A percentile compares a stretch with the other conserved stretches of the same genome.
Conservation (phyloP, 1,284 basidiomycete genomes). For the Heliocybe sulcata region DNA sequence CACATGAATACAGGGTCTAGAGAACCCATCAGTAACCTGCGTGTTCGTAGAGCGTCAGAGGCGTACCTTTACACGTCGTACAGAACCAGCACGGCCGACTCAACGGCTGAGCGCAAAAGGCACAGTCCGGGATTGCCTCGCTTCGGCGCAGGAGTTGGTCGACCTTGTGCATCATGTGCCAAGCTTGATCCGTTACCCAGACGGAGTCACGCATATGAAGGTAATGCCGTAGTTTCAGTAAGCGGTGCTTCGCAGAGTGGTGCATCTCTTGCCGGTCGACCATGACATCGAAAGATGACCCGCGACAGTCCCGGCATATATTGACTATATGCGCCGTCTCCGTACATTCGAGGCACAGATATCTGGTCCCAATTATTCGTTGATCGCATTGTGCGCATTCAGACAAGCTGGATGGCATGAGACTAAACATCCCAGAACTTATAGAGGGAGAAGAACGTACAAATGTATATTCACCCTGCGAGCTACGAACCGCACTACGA, state of each 20-base stretch:
- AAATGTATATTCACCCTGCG: not conserved
- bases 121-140: not conserved
- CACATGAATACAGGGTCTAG: not conserved
- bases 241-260: not conserved
- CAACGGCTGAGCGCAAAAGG: not conserved
- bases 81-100: not conserved
- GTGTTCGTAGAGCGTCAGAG: not conserved
- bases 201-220: not conserved
- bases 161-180: not conserved
- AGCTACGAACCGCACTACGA: not conserved
- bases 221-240: not conserved
- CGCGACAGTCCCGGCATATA: not conserved
- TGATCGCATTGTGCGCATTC: not conserved
- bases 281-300: not conserved
- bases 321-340: not conserved
- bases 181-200: not conserved
- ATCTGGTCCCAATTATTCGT: not conserved
- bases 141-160: not conserved
- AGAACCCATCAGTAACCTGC: not conserved
- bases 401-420: too few relatives aligned
- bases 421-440: too few relatives aligned
- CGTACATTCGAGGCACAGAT: not conserved
- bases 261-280: not conserved
- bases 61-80: not conserved
- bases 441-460: not conserved